A percentile compares a stretch with the other conserved stretches of the same genome.
phyloP scores from a whole-genome alignment of 2,329 filamentous ascomycete genomes.

The Teratosphaeria viscida region DNA sequence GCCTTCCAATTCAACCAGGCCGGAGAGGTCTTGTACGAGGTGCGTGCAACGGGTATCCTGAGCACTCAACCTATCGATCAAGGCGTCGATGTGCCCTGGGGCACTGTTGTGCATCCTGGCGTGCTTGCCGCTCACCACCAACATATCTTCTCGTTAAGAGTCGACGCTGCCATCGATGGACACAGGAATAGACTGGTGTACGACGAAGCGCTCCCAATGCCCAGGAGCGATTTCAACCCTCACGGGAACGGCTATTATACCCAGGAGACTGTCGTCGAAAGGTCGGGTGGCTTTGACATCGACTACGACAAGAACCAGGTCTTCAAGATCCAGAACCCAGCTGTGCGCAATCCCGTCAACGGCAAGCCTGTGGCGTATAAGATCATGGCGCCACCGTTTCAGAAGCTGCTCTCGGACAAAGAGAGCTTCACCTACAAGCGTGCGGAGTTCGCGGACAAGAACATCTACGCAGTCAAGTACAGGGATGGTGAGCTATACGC shows the following conservation, averaged over 20 bases:
- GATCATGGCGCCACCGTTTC: slow-evolving; percentile 39
- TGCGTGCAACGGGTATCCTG: slow-evolving; percentile 58
- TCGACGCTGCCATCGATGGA: slow-evolving; percentile 40
- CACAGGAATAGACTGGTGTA: slow-evolving; percentile 38
- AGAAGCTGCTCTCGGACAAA: slow-evolving; percentile 42
- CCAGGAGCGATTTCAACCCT: slow-evolving; percentile 43
- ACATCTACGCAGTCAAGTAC: slow-evolving; percentile 49
- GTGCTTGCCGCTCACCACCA: slow-evolving; percentile 63
- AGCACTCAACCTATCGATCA: slow-evolving; percentile 56
- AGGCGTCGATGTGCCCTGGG: slow-evolving; percentile 53
- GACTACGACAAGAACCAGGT: slow-evolving; percentile 34
- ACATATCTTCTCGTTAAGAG: slow-evolving; percentile 55
- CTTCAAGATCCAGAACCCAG: slow-evolving; percentile 41
- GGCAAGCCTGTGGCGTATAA: slow-evolving; percentile 35
- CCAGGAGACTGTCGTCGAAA: slow-evolving; percentile 37
- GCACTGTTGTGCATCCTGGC: slow-evolving; percentile 58
- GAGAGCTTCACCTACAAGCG: slow-evolving; percentile 47
- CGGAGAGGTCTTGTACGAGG: slow-evolving; percentile 56
- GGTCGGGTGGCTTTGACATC: slow-evolving; percentile 42
- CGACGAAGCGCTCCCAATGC: slow-evolving; percentile 49
- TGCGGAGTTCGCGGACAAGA: slow-evolving; percentile 48
- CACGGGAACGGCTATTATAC: slow-evolving; percentile 43
- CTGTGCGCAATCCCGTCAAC: slow-evolving; percentile 37
- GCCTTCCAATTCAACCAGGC: slow-evolving; percentile 64
- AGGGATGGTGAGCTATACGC: slow-evolving; percentile 50